Evolutionary conservation across 306 rosid species (phyloP).

Genomic region (Rosa lucieae): DNA sequence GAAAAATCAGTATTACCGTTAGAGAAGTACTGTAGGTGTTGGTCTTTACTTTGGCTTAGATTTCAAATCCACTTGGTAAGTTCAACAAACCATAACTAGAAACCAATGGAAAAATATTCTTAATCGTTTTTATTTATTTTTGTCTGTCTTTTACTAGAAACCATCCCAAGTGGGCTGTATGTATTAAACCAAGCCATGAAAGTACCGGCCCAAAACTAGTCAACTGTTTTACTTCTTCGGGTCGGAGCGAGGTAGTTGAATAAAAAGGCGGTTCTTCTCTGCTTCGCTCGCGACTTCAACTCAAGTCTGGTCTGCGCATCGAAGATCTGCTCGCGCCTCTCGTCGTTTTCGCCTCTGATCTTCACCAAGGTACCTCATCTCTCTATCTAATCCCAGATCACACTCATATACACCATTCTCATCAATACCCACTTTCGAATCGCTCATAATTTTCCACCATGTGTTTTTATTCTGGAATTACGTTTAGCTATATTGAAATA

Average conservation of each 20-base stretch:
- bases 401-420: neutral
- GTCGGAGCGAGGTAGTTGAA: neutral
- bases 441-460: neutral
- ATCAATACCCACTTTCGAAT: neutral
- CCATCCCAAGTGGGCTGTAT: neutral
- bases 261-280: neutral
- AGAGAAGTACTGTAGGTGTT: too few relatives aligned
- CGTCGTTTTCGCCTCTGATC: slow-evolving; percentile 19
- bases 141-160: too few relatives aligned
- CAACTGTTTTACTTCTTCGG: neutral
- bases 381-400: neutral
- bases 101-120: too few relatives aligned
- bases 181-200: neutral
- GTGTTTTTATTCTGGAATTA: neutral
- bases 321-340: slow-evolving; percentile 19
- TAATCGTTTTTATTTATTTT: too few relatives aligned
- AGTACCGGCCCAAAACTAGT: neutral
- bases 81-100: too few relatives aligned
- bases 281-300: neutral
- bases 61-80: too few relatives aligned
- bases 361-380: slow-evolving; percentile 15
- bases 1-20: too few relatives aligned
- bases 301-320: neutral
- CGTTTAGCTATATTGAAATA: neutral
- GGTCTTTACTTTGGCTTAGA: too few relatives aligned